Conservation (phyloP, 192 early-diverging fungal species). For the Rhizoclosmatium sp. region DNA sequence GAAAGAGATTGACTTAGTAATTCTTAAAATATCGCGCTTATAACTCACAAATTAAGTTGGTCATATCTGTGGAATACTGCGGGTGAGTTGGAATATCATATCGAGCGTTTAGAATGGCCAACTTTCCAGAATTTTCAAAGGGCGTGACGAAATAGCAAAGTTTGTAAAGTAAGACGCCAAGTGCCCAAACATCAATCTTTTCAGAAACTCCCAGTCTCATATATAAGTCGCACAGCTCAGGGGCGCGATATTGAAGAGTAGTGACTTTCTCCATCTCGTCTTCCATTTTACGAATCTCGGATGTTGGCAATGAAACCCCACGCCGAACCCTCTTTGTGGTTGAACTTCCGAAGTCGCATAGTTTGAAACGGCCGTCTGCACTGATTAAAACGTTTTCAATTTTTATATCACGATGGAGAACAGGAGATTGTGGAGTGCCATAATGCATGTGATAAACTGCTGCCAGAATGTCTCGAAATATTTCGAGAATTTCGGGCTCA, state of each 20-base stretch:
- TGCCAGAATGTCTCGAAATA: conserved; percentile 86
- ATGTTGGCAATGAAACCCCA: conserved; percentile 64
- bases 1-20: neutral
- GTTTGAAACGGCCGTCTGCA: conserved; percentile 72
- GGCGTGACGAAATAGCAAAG: conserved; percentile 90
- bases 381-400: conserved; percentile 82
- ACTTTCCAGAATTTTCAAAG: conserved; percentile 87
- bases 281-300: conserved; percentile 79
- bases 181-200: conserved; percentile 78
- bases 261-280: conserved; percentile 89
- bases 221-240: conserved; percentile 95
- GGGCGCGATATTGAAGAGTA: conserved; percentile 94
- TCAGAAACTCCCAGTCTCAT: conserved; percentile 81
- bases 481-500: conserved; percentile 86
- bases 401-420: conserved; percentile 82
- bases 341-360: conserved; percentile 97
- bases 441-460: conserved; percentile 95
- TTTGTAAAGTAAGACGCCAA: conserved; percentile 95
- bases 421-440: conserved; percentile 65
- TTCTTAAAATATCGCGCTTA: neutral
- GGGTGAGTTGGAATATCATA: conserved; percentile 83
- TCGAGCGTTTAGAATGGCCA: conserved; percentile 88
- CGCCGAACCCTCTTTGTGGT: conserved; percentile 64
- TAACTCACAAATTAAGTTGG: conserved; percentile 47
- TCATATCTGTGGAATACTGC: conserved; percentile 49